Evolutionary conservation across 257 asterid genomes (phyloP).

Genomic region (Primulina eburnea): DNA sequence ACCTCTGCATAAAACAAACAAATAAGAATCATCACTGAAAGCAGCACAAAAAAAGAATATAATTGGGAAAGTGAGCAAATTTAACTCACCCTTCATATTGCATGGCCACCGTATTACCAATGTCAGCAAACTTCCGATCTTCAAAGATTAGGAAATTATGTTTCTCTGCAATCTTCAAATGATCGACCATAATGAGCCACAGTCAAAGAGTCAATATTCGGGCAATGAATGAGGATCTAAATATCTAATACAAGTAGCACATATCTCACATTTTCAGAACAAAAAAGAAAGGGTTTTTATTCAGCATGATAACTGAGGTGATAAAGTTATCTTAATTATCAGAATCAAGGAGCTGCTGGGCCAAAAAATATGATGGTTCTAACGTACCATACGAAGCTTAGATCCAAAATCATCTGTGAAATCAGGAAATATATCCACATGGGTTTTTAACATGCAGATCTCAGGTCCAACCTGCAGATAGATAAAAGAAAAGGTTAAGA

Average conservation of each 20-base stretch:
- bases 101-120: constrained; percentile 97
- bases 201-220: constrained; percentile 3
- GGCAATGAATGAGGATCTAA: constrained; percentile 1
- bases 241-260: constrained; percentile 11
- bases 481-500: constrained; percentile 21
- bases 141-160: constrained; percentile 87
- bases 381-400: constrained; percentile 76
- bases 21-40: constrained; percentile 26
- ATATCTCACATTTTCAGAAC: neutral
- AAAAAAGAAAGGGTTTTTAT: constrained; percentile 10
- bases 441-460: constrained; percentile 96
- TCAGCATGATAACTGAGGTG: constrained; percentile 8
- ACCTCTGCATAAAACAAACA: constrained; percentile 55
- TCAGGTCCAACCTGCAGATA: constrained; percentile 93
- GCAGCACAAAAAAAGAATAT: constrained; percentile 2
- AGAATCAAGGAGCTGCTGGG: neutral
- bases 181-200: constrained; percentile 28
- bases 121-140: constrained; percentile 97
- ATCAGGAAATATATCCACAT: constrained; percentile 93
- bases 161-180: constrained; percentile 79
- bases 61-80: constrained; percentile 21
- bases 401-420: constrained; percentile 88
- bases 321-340: neutral
- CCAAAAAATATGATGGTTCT: neutral
- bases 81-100: constrained; percentile 83